phyloP scores from a whole-genome alignment of 495 filamentous ascomycete genomes.

The Penicillium coprophilum region DNA sequence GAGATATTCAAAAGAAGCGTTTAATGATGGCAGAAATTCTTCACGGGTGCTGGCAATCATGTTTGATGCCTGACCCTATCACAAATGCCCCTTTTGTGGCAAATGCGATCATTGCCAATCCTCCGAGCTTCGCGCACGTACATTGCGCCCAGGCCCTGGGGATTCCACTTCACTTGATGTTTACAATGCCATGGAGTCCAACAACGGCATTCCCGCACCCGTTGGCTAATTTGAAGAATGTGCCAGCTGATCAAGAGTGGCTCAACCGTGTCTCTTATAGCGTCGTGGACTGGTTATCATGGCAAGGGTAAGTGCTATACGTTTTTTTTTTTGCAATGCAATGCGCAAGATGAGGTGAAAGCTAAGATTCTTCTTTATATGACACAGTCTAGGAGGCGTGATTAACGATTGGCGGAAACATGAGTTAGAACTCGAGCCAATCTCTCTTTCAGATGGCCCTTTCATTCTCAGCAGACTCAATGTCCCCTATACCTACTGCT shows the following conservation, averaged over 20 bases:
- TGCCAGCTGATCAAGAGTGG: constrained; percentile 36
- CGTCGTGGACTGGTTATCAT: constrained; percentile 56
- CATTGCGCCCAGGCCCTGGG: constrained; percentile 43
- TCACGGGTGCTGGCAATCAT: constrained; percentile 57
- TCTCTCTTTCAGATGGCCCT: constrained; percentile 25
- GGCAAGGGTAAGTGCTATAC: constrained; percentile 47
- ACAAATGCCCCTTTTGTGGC: constrained; percentile 58
- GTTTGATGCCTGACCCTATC: constrained; percentile 39
- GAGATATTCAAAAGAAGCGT: constrained; percentile 27
- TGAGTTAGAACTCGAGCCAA: constrained; percentile 45
- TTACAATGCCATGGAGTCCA: constrained; percentile 55
- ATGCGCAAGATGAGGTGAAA: too few species aligned
- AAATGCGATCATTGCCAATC: constrained; percentile 59
- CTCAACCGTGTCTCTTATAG: constrained; percentile 54
- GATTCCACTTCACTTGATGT: constrained; percentile 58
- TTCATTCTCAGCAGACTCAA: constrained; percentile 24
- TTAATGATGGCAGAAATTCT: constrained; percentile 51
- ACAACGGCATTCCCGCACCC: constrained; percentile 53
- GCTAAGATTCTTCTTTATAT: background rate
- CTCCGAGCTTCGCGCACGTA: constrained; percentile 58
- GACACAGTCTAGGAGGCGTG: constrained; percentile 44
- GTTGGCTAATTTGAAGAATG: constrained; percentile 47
- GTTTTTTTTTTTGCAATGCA: too few species aligned
- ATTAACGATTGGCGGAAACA: constrained; percentile 47
- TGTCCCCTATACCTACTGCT: constrained; percentile 48